Conservation (phyloP, 805 yeast species). For the Kluyveromyces lactis region DNA sequence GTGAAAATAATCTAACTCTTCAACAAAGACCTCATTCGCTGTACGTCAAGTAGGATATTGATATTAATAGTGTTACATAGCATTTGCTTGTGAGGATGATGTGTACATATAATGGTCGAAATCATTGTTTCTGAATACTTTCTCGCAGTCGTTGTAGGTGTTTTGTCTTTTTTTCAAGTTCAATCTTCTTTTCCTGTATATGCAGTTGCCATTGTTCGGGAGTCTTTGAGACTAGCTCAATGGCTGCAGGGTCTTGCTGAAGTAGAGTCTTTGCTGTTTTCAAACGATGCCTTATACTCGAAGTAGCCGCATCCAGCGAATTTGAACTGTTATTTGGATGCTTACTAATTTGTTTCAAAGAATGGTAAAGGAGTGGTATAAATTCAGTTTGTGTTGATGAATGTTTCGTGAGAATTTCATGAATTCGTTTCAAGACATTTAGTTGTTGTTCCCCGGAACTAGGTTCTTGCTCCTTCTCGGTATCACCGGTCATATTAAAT, state of each 20-base stretch:
- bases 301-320: constrained; percentile 25
- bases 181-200: constrained; percentile 17
- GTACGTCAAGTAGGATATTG: too few relatives aligned
- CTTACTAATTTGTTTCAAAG: constrained; percentile 25
- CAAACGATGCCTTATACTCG: constrained; percentile 25
- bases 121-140: constrained; percentile 4
- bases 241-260: constrained; percentile 24
- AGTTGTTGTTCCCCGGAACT: neutral
- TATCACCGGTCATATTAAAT: too few relatives aligned
- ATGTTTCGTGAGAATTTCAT: constrained; percentile 1
- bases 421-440: neutral
- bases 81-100: too few relatives aligned
- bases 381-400: constrained; percentile 16
- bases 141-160: constrained; percentile 11
- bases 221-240: constrained; percentile 18
- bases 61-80: too few relatives aligned
- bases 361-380: constrained; percentile 27
- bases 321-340: constrained; percentile 26
- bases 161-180: constrained; percentile 19
- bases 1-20: too few relatives aligned
- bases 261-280: constrained; percentile 23
- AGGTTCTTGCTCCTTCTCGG: too few relatives aligned
- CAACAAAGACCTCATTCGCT: too few relatives aligned
- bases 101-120: too few relatives aligned
- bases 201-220: constrained; percentile 25